Percentiles rank a stretch among this genome's conserved stretches.
These are phyloP conservation scores for Tricholoma sp. DNA, from an alignment of 768 basidiomycete genomes.

Conservation along the genomic window DNA sequence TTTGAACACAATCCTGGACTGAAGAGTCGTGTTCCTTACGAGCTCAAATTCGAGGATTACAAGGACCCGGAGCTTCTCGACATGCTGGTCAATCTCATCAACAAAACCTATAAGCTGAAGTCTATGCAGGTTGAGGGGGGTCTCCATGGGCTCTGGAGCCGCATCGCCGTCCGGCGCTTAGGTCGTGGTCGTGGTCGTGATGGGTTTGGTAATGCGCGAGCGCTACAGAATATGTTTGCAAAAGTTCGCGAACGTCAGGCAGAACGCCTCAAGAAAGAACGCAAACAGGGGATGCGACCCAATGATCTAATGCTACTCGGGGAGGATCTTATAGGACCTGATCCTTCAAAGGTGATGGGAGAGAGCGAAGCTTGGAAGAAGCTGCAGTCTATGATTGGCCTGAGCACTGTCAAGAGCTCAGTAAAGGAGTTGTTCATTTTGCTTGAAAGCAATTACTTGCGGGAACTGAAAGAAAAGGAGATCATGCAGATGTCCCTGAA, in stretches of 20 bases:
- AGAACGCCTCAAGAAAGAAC: slow-evolving; percentile 36
- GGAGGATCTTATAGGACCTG: slow-evolving; percentile 62
- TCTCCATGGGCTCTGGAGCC: slow-evolving; percentile 43
- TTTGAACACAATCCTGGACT: slow-evolving; percentile 75
- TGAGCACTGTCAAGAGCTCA: slow-evolving; percentile 52
- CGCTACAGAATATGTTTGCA: slow-evolving; percentile 45
- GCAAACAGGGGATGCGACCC: slow-evolving; percentile 29
- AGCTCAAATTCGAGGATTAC: slow-evolving; percentile 58
- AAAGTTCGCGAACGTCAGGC: slow-evolving; percentile 51
- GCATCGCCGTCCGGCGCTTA: slow-evolving; percentile 55
- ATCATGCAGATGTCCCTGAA: slow-evolving; percentile 56
- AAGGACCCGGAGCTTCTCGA: slow-evolving; percentile 46
- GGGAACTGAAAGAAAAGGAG: slow-evolving; percentile 53
- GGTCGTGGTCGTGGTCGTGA: slow-evolving; percentile 49
- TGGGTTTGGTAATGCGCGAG: slow-evolving; percentile 68
- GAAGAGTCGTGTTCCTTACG: slow-evolving; percentile 58
- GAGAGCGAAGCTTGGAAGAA: slow-evolving; percentile 46
- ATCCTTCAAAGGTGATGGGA: slow-evolving; percentile 45
- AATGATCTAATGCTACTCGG: slow-evolving; percentile 47
- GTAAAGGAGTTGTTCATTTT: slow-evolving; percentile 42
- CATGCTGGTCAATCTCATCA: slow-evolving; percentile 48
- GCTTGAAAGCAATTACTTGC: slow-evolving; percentile 50
- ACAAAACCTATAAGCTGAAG: slow-evolving; percentile 36
- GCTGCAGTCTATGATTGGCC: slow-evolving; percentile 48
- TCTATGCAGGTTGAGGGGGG: slow-evolving; percentile 55